Conservation (phyloP, 2,329 filamentous ascomycete genomes). For the Fusarium secorum region DNA sequence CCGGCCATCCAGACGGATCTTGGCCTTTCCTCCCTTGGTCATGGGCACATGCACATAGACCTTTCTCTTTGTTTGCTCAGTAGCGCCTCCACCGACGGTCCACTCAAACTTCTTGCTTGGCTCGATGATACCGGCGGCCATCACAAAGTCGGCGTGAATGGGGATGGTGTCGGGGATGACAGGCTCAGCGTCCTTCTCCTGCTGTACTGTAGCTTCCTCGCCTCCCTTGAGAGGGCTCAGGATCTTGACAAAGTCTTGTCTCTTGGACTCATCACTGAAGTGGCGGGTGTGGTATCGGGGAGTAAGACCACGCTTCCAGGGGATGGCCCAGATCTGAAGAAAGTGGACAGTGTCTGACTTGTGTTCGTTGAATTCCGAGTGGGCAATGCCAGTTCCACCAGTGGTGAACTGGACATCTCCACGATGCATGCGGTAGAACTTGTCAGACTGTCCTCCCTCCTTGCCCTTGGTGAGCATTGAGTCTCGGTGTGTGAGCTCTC, state of each 20-base stretch:
- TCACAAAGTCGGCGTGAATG: constrained; percentile 83
- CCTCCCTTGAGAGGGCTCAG: constrained; percentile 78
- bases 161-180: constrained; percentile 74
- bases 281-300: constrained; percentile 79
- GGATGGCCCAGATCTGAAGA: constrained; percentile 87
- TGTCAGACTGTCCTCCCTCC: constrained; percentile 66
- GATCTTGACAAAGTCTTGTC: constrained; percentile 74
- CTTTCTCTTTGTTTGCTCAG: constrained; percentile 67
- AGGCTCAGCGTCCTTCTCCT: constrained; percentile 71
- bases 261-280: constrained; percentile 77
- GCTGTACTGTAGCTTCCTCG: constrained; percentile 63
- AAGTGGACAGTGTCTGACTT: constrained; percentile 77
- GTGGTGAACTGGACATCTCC: constrained; percentile 92
- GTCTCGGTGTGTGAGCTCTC: constrained; percentile 88
- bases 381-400: constrained; percentile 81
- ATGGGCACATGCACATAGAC: constrained; percentile 84
- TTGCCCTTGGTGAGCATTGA: constrained; percentile 78
- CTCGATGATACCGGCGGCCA: constrained; percentile 78
- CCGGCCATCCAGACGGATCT: constrained; percentile 71
- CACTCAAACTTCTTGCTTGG: constrained; percentile 74
- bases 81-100: constrained; percentile 69
- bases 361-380: constrained; percentile 85
- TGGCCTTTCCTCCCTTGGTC: constrained; percentile 77
- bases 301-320: constrained; percentile 75
- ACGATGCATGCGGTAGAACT: constrained; percentile 75